phyloP scores from a whole-genome alignment of 305 asterid species.

The Rubia balearica region DNA sequence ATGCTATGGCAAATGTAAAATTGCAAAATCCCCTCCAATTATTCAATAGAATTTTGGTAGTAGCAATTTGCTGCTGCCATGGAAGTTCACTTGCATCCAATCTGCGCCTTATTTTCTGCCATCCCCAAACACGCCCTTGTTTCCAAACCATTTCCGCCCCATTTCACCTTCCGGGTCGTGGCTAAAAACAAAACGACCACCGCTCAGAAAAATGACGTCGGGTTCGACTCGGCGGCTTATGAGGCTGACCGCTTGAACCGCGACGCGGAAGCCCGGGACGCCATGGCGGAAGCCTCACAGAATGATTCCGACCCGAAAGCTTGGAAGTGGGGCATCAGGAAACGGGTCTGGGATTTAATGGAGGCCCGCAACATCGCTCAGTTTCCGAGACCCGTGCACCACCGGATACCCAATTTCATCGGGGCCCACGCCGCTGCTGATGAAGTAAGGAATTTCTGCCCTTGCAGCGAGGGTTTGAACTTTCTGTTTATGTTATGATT shows the following conservation, averaged over 20 bases:
- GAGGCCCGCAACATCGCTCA: slow-evolving; percentile 79
- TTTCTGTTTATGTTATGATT: neutral
- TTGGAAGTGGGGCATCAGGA: slow-evolving; percentile 84
- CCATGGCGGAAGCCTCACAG: slow-evolving; percentile 61
- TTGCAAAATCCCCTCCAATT: neutral
- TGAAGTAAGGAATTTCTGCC: slow-evolving; percentile 35
- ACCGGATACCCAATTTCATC: slow-evolving; percentile 80
- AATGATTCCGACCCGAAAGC: slow-evolving; percentile 67
- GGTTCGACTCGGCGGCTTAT: slow-evolving; percentile 55
- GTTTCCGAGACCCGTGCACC: slow-evolving; percentile 92
- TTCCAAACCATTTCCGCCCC: slow-evolving; percentile 25
- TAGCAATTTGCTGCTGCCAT: slow-evolving; percentile 8
- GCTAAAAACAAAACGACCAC: slow-evolving; percentile 19
- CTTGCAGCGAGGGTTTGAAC: neutral
- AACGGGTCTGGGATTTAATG: slow-evolving; percentile 85
- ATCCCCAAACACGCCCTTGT: slow-evolving; percentile 24
- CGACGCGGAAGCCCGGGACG: slow-evolving; percentile 70
- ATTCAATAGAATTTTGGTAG: neutral
- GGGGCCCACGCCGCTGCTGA: slow-evolving; percentile 64
- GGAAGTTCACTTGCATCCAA: slow-evolving; percentile 36
- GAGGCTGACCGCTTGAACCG: slow-evolving; percentile 70
- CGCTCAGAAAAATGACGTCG: slow-evolving; percentile 26
- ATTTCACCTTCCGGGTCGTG: slow-evolving; percentile 20
- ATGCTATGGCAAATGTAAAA: neutral
- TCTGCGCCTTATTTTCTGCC: slow-evolving; percentile 27